Conservation (phyloP, 441 rosid genomes). For the Isatis lusitanica region DNA sequence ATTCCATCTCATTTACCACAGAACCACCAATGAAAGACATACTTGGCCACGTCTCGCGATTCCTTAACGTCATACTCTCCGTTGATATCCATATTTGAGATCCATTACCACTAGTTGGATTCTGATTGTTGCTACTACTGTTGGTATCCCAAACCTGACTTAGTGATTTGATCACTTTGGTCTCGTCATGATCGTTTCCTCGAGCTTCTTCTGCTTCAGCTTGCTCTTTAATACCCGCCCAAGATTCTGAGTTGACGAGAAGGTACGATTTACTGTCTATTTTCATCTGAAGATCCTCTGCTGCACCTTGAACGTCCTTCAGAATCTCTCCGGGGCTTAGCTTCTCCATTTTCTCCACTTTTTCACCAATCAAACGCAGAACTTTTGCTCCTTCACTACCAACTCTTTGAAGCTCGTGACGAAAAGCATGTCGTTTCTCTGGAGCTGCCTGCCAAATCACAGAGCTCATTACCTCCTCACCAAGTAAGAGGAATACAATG, state of each 20-base stretch:
- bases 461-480: neutral
- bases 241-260: conserved; percentile 61
- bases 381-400: conserved; percentile 70
- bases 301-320: conserved; percentile 57
- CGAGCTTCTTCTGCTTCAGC: conserved; percentile 36
- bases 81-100: conserved; percentile 38
- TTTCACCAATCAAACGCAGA: conserved; percentile 60
- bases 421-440: conserved; percentile 59
- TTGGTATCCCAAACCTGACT: conserved; percentile 45
- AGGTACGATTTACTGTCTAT: conserved; percentile 61
- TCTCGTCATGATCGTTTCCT: conserved; percentile 39
- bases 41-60: conserved; percentile 52
- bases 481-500: neutral
- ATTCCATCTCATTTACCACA: conserved; percentile 33
- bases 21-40: conserved; percentile 45
- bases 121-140: conserved; percentile 17
- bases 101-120: conserved; percentile 15
- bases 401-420: conserved; percentile 59
- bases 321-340: conserved; percentile 51
- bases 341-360: conserved; percentile 66
- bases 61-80: conserved; percentile 27
- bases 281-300: conserved; percentile 64
- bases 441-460: conserved; percentile 54
- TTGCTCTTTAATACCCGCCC: conserved; percentile 39
- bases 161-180: conserved; percentile 44